Evolutionary conservation across 2,329 filamentous ascomycete species (phyloP).

Genomic region (Claviceps sp.): DNA sequence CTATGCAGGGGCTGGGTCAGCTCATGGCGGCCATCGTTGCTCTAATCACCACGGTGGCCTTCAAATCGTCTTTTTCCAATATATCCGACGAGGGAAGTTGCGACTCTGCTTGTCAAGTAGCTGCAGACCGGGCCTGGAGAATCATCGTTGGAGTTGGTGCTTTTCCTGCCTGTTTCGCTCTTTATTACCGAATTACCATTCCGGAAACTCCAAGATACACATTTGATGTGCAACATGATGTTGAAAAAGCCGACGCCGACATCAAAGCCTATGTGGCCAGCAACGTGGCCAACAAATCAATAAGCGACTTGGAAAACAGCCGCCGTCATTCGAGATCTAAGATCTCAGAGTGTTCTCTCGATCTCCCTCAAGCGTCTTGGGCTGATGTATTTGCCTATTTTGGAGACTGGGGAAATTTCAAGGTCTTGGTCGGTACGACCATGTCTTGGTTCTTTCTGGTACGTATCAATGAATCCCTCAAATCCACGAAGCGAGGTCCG

Average conservation of each 20-base stretch:
- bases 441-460: constrained; percentile 70
- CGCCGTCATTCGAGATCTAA: constrained; percentile 37
- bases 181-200: constrained; percentile 80
- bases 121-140: constrained; percentile 72
- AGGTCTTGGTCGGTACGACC: constrained; percentile 61
- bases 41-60: constrained; percentile 52
- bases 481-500: no score
- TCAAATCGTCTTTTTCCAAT: constrained; percentile 37
- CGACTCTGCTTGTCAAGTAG: constrained; percentile 47
- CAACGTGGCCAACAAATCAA: constrained; percentile 32
- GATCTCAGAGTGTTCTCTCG: constrained; percentile 36
- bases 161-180: constrained; percentile 60
- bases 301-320: constrained; percentile 32
- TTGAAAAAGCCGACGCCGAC: constrained; percentile 62
- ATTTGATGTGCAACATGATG: constrained; percentile 64
- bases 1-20: constrained; percentile 76
- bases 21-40: constrained; percentile 57
- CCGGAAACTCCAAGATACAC: constrained; percentile 77
- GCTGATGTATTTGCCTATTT: constrained; percentile 56
- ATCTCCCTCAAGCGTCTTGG: constrained; percentile 57
- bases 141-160: constrained; percentile 69
- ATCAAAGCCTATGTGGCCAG: constrained; percentile 46
- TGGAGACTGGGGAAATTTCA: constrained; percentile 53
- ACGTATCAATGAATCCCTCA: constrained; percentile 6
- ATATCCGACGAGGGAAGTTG: constrained; percentile 35